phyloP scores from a whole-genome alignment of 768 basidiomycete species.

The Russula emetica region DNA sequence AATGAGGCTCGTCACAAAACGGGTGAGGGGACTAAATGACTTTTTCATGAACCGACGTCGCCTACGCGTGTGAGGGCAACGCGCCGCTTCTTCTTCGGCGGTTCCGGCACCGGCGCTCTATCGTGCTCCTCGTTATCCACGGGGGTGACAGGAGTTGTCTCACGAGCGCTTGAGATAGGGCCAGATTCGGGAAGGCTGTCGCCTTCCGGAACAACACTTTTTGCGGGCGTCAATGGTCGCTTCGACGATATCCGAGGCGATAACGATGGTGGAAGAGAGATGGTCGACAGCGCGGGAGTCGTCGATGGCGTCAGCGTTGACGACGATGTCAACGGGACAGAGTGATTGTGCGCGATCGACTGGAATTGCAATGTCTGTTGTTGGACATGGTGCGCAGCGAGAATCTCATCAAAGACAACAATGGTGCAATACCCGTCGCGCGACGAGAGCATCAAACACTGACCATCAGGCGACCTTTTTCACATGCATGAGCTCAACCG shows the following conservation, averaged over 20 bases:
- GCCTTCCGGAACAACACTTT: not conserved
- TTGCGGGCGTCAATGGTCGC: constrained; percentile 35
- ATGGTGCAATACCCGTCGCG: constrained; percentile 98
- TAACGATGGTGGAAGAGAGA: constrained; percentile 23
- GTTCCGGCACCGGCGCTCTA: constrained; percentile 42
- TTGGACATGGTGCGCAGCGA: constrained; percentile 83
- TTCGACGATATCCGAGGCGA: constrained; percentile 28
- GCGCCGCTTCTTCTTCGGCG: constrained; percentile 81
- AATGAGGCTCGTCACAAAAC: not conserved
- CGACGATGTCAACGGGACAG: constrained; percentile 52
- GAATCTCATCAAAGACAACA: constrained; percentile 90
- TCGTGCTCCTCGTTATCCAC: constrained; percentile 28
- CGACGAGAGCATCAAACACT: constrained; percentile 84
- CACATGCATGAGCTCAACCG: not conserved
- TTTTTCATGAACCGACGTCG: constrained; percentile 36
- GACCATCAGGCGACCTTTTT: constrained; percentile 90
- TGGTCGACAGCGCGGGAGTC: constrained; percentile 35
- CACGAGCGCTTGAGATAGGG: constrained; percentile 26
- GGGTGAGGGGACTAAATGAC: not conserved
- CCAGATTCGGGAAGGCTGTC: constrained; percentile 25
- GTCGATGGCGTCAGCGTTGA: constrained; percentile 37
- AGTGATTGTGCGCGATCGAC: constrained; percentile 83
- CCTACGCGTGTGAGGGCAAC: constrained; percentile 70
- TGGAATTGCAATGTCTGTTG: constrained; percentile 88
- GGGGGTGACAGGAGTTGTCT: not conserved